Conservation (phyloP, 257 asterid species). For the Capsicum pubescens region DNA sequence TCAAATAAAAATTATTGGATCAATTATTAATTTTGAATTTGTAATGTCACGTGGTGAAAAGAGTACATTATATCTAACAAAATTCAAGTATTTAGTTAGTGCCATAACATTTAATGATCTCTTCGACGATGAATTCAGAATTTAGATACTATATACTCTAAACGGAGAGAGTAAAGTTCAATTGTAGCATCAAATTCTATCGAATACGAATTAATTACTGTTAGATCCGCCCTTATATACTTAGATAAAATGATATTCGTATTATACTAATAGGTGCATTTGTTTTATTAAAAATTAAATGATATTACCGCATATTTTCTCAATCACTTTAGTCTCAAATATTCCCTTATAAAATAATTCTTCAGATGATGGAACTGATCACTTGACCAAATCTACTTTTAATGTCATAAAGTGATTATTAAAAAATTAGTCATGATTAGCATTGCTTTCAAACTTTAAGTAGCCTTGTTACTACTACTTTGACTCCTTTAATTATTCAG, state of each 20-base stretch:
- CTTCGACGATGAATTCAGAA: not conserved
- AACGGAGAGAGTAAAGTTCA: not conserved
- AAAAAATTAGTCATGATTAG: conserved; percentile 15
- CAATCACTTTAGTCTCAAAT: not conserved
- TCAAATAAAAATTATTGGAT: not conserved
- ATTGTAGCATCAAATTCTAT: not conserved
- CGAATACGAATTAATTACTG: not conserved
- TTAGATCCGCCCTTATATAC: not conserved
- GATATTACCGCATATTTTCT: not conserved
- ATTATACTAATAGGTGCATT: not conserved
- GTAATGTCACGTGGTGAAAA: not conserved
- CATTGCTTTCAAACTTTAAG: conserved; percentile 28
- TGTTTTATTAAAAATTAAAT: not conserved
- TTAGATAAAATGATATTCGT: not conserved
- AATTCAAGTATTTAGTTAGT: not conserved
- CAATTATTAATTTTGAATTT: not conserved
- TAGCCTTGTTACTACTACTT: conserved; percentile 26
- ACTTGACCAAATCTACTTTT: conserved; percentile 41
- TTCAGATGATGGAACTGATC: not conserved
- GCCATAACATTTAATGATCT: not conserved
- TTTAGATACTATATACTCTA: not conserved
- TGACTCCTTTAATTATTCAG: conserved; percentile 28
- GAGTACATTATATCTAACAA: not conserved
- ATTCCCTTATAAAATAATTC: not conserved
- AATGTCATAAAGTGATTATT: conserved; percentile 5